Evolutionary conservation across 2,329 filamentous ascomycete species (phyloP).

Genomic region (Fusarium chlamydosporum): DNA sequence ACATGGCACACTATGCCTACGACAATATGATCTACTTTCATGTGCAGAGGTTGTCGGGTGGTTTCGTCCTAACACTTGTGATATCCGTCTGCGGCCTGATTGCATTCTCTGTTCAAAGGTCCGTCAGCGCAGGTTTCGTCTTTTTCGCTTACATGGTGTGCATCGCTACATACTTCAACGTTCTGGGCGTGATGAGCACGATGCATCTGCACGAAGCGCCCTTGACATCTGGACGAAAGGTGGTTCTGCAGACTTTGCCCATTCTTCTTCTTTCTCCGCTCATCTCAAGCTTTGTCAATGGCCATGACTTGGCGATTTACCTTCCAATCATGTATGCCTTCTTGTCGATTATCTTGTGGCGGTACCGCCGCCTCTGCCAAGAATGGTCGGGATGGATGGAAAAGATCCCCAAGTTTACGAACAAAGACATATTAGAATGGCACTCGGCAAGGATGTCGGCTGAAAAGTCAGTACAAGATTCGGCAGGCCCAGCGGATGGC

Average conservation of each 20-base stretch:
- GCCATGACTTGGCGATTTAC: constrained; percentile 37
- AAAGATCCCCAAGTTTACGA: constrained; percentile 28
- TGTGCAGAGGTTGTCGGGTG: constrained; percentile 36
- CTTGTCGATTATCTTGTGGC: constrained; percentile 12
- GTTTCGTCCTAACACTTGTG: constrained; percentile 27
- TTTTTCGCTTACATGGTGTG: constrained; percentile 35
- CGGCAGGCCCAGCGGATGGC: not conserved
- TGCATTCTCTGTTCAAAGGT: constrained; percentile 29
- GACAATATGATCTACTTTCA: constrained; percentile 45
- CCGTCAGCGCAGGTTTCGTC: constrained; percentile 29
- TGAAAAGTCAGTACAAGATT: not conserved
- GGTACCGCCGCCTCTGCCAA: constrained; percentile 34
- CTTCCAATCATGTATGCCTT: constrained; percentile 38
- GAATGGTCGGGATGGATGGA: constrained; percentile 43
- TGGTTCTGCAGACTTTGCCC: constrained; percentile 34
- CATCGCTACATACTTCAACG: constrained; percentile 40
- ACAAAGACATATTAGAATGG: constrained; percentile 38
- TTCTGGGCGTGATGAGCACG: constrained; percentile 39
- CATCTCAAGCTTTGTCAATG: constrained; percentile 36
- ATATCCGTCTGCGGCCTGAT: constrained; percentile 28
- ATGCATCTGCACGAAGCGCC: constrained; percentile 39
- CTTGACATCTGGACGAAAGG: constrained; percentile 24
- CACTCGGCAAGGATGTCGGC: not conserved
- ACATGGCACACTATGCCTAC: constrained; percentile 41
- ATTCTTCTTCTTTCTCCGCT: constrained; percentile 34